A percentile compares a stretch with the other conserved stretches of the same genome.
phyloP scores from a whole-genome alignment of 1,284 basidiomycete species.

The Fomes fomentarius region DNA sequence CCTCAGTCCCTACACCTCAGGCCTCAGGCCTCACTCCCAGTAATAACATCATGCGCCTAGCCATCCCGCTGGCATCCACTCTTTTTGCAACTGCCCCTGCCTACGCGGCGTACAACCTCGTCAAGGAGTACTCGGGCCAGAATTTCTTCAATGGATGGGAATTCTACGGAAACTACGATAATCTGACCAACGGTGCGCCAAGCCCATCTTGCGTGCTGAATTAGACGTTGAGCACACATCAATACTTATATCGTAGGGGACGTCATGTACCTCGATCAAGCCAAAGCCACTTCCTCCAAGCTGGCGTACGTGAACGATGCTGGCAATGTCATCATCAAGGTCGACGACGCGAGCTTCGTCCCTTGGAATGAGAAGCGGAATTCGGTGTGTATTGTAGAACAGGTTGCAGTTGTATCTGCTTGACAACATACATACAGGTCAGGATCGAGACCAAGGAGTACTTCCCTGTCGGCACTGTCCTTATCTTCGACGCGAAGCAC shows the following conservation, averaged over 20 bases:
- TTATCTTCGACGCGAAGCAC: conserved; percentile 63
- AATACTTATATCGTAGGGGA: conserved; percentile 48
- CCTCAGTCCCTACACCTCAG: too few species aligned
- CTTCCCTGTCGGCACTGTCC: conserved; percentile 57
- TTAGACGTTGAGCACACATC: neutral
- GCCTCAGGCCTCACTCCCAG: too few species aligned
- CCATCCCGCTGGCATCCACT: conserved; percentile 22
- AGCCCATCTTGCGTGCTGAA: neutral
- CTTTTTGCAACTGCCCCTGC: conserved; percentile 19
- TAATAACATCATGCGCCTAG: conserved; percentile 18
- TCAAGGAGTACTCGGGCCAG: conserved; percentile 45
- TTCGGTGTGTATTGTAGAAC: conserved; percentile 61
- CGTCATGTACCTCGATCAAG: conserved; percentile 47
- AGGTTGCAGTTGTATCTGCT: neutral
- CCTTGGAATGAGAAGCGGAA: conserved; percentile 68
- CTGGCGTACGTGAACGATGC: conserved; percentile 56
- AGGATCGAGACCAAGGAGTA: conserved; percentile 51
- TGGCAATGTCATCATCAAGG: conserved; percentile 62
- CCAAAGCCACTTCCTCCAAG: conserved; percentile 45
- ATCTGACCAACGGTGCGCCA: conserved; percentile 43
- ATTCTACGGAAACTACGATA: conserved; percentile 57
- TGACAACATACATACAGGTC: conserved; percentile 37
- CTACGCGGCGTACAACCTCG: conserved; percentile 26
- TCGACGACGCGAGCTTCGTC: conserved; percentile 69
- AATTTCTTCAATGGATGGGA: conserved; percentile 57